Evolutionary conservation across 2,329 filamentous ascomycete species (phyloP), one percentile per base, ranked within the genome.

Genomic region (Colletotrichum brevisporum): DNA sequence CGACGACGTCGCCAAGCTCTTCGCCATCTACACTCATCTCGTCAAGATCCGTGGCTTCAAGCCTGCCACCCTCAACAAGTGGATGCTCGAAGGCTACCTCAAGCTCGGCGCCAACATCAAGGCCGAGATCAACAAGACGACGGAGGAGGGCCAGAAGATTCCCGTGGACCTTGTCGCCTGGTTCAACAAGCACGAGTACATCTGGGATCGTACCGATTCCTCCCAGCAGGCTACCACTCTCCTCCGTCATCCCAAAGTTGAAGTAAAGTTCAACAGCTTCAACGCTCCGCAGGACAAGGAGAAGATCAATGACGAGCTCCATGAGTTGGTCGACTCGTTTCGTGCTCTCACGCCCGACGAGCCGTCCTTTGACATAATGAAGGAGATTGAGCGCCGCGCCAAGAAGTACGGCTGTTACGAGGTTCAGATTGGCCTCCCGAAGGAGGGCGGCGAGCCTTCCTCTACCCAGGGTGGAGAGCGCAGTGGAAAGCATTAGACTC

Each of bases 1-100:
- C 5, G 26, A 27, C 24, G 51, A 53, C 24, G 26, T 31, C 26
- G 51, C 51, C 26, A 53, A 53, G 27, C 51, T 36, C 51, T 54
- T 54, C 51, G 27, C 27, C 26, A 18, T 36, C 27, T 54, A 54
- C 18, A 31, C 31, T 18, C 27, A 39, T 15, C n/a, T 54, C 51
- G 12, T 54, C 15, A 43, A 43, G 13, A 43, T 12, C 41, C 15
- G 41, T 6, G 41, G 41, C 41, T 5, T 43, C 15, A n/a, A 2
- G 10, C 12, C 41, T 43, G 41, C 41, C 16, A n/a, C 41, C 41
- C 13, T 43, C 41, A 43, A 43, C 41, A 43, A 43, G 41, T 43
- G 41, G 41, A 43, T 43, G 41, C 41, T 43, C 5, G 41, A 43
- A 12, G 41, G 41, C 15, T 15, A n/a, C 41, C 41, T 15, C 13